These are phyloP conservation scores for Priceomyces melissophilus DNA, from an alignment of 805 yeast species.

Conservation along the genomic window DNA sequence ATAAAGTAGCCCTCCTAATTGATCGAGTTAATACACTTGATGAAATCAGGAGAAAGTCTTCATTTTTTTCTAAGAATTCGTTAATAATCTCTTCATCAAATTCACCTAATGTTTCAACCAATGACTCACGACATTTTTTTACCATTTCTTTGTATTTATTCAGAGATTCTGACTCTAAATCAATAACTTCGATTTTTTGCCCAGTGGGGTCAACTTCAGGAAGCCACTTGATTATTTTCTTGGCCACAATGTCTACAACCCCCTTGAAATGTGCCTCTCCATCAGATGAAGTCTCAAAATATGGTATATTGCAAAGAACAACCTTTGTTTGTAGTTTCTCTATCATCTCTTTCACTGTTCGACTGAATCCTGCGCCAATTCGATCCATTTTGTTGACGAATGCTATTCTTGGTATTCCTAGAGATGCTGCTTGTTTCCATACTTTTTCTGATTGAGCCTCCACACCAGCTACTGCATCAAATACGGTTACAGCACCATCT, in stretches of 20 bases:
- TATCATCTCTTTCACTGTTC: slow-evolving; percentile 83
- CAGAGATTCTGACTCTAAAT: slow-evolving; percentile 28
- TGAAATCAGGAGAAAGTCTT: slow-evolving; percentile 68
- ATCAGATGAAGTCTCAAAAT: slow-evolving; percentile 38
- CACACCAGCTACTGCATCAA: slow-evolving; percentile 97
- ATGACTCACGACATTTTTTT: slow-evolving; percentile 60
- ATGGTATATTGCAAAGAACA: slow-evolving; percentile 74
- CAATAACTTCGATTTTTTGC: slow-evolving; percentile 45
- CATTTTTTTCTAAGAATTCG: slow-evolving; percentile 66
- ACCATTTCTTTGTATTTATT: slow-evolving; percentile 42
- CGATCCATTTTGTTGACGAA: slow-evolving; percentile 96
- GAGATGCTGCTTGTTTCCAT: slow-evolving; percentile 78
- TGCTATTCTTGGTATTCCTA: slow-evolving; percentile 70
- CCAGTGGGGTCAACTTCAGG: slow-evolving; percentile 43
- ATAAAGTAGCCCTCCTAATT: slow-evolving; percentile 60
- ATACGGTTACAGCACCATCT: slow-evolving; percentile 89
- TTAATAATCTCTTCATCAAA: slow-evolving; percentile 75
- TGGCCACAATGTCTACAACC: slow-evolving; percentile 69
- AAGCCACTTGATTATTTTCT: slow-evolving; percentile 56
- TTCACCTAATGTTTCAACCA: slow-evolving; percentile 82
- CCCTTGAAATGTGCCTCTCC: slow-evolving; percentile 56
- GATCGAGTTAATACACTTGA: slow-evolving; percentile 51
- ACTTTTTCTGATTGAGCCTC: slow-evolving; percentile 98
- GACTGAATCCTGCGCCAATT: slow-evolving; percentile 89
- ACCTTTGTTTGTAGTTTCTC: slow-evolving; percentile 71